phyloP scores from a whole-genome alignment of 169 alveolate species.

The Ichthyophthirius multifiliis region DNA sequence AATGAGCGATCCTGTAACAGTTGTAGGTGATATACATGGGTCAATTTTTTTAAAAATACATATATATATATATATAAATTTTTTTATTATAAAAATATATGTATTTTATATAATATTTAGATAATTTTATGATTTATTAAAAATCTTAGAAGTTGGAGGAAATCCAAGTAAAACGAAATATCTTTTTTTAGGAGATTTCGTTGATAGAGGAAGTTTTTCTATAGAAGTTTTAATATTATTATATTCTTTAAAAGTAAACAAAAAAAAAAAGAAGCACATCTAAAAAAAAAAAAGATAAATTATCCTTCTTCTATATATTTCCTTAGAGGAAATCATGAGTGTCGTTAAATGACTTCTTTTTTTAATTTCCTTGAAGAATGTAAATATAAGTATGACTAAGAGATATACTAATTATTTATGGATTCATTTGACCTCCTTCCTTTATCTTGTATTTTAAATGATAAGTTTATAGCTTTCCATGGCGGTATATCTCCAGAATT shows the following conservation, averaged over 20 bases:
- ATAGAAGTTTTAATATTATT: conserved; percentile 58
- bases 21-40: conserved; percentile 70
- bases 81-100: too few species aligned
- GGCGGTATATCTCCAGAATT: conserved; percentile 80
- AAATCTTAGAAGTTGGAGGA: conserved; percentile 76
- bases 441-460: conserved; percentile 59
- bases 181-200: conserved; percentile 79
- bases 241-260: conserved; percentile 41
- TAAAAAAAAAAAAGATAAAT: too few species aligned
- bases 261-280: too few species aligned
- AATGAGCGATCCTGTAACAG: conserved; percentile 58
- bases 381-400: conserved; percentile 59
- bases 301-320: conserved; percentile 58
- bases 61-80: neutral
- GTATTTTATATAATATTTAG: too few species aligned
- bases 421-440: conserved; percentile 76
- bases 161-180: conserved; percentile 66
- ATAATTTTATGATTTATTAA: conserved; percentile 65
- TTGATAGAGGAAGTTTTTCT: conserved; percentile 76
- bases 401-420: conserved; percentile 62
- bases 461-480: conserved; percentile 61
- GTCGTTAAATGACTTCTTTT: conserved; percentile 64
- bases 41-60: neutral
- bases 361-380: conserved; percentile 67
- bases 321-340: conserved; percentile 84